phyloP scores from a whole-genome alignment of 31 red algal genomes.

The Endocladia muricata region DNA sequence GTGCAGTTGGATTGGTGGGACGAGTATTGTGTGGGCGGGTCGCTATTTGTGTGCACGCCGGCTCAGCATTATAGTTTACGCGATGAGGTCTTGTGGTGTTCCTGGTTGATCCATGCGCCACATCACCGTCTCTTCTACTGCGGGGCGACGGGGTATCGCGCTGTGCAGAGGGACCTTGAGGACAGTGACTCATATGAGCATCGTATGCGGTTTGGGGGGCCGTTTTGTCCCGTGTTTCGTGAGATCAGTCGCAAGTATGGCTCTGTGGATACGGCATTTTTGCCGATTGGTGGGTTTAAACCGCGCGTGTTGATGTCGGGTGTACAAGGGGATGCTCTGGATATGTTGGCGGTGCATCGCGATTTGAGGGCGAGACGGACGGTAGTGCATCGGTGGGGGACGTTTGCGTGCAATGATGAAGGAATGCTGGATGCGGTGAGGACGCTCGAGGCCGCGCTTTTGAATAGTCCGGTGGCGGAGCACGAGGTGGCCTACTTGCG shows the following conservation, averaged over 20 bases:
- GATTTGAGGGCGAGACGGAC: constrained; percentile 23
- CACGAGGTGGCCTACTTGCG: constrained; percentile 46
- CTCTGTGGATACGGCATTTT: constrained; percentile 44
- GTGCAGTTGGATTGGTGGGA: constrained; percentile 70
- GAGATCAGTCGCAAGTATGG: constrained; percentile 41
- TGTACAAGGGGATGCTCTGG: constrained; percentile 47
- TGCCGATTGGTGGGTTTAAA: constrained; percentile 59
- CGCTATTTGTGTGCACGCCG: constrained; percentile 49
- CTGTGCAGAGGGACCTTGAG: constrained; percentile 24
- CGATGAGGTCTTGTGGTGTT: constrained; percentile 59
- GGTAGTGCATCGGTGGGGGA: constrained; percentile 62
- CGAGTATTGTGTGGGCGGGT: constrained; percentile 7
- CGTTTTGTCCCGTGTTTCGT: constrained; percentile 39
- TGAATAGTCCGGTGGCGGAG: constrained; percentile 30
- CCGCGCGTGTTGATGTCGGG: constrained; percentile 42
- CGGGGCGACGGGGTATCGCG: constrained; percentile 54
- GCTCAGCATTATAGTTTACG: constrained; percentile 44
- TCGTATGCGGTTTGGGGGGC: constrained; percentile 15
- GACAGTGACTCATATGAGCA: constrained; percentile 18
- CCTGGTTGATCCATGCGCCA: constrained; percentile 28
- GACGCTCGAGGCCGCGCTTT: constrained; percentile 22
- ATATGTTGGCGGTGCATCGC: constrained; percentile 52
- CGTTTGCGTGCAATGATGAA: constrained; percentile 48
- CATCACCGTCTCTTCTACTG: constrained; percentile 52
- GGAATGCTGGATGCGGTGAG: constrained; percentile 56